phyloP scores from a whole-genome alignment of 306 rosid genomes.

The Coriaria nepalensis region DNA sequence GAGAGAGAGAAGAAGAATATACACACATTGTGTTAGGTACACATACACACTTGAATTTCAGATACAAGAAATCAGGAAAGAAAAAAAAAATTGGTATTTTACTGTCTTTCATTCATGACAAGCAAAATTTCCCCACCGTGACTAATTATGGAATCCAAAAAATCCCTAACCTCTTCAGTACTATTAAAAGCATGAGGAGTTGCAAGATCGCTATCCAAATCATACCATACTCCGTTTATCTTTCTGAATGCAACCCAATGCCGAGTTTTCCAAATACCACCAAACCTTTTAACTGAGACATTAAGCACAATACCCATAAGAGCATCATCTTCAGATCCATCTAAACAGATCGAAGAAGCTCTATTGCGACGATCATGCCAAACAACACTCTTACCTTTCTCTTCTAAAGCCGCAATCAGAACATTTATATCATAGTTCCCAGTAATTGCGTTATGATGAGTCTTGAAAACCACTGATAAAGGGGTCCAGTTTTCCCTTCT shows the following conservation, averaged over 20 bases:
- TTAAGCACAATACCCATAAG: slow-evolving; percentile 84
- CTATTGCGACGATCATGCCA: slow-evolving; percentile 72
- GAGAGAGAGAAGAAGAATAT: no score
- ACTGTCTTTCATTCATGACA: slow-evolving; percentile 45
- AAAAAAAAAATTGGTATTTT: no score
- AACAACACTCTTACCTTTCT: slow-evolving; percentile 53
- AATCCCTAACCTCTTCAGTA: slow-evolving; percentile 32
- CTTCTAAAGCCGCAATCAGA: slow-evolving; percentile 61
- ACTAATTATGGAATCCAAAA: slow-evolving; percentile 44
- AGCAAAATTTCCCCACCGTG: slow-evolving; percentile 70
- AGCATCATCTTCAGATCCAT: slow-evolving; percentile 34
- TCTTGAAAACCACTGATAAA: slow-evolving; percentile 45
- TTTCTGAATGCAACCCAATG: slow-evolving; percentile 78
- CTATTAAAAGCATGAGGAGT: slow-evolving; percentile 45
- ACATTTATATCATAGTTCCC: slow-evolving; percentile 94
- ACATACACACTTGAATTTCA: no score
- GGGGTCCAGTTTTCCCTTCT: slow-evolving; percentile 51
- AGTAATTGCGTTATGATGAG: slow-evolving; percentile 66
- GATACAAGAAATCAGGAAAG: no score
- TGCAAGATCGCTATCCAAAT: slow-evolving; percentile 76
- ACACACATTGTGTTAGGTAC: no score
- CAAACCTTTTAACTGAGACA: slow-evolving; percentile 42
- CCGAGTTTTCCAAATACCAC: slow-evolving; percentile 71
- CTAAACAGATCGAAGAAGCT: slow-evolving; percentile 52
- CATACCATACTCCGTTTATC: slow-evolving; percentile 55